A percentile compares a stretch with the other conserved stretches of the same genome.
Evolutionary conservation across 495 filamentous ascomycete species (phyloP).

Genomic region (Xylaria scruposa): DNA sequence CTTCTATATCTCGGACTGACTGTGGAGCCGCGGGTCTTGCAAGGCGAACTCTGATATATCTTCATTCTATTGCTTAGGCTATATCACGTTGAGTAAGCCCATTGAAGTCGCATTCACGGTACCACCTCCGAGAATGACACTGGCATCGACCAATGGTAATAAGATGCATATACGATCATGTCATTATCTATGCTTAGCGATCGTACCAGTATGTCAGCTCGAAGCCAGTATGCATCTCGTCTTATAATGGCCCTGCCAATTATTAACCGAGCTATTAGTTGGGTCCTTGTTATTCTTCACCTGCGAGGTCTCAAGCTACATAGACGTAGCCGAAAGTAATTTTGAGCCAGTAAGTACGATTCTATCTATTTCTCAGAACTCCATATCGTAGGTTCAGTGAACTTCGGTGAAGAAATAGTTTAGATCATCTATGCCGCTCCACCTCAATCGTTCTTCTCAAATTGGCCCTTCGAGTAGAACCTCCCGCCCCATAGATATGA

Average conservation of each 20-base stretch:
- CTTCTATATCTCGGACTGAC: background rate
- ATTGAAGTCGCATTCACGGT: constrained; percentile 9
- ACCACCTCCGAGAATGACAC: constrained; percentile 6
- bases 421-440: too few relatives aligned
- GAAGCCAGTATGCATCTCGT: background rate
- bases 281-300: background rate
- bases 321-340: background rate
- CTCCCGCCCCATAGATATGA: background rate
- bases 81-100: constrained; percentile 13
- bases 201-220: background rate
- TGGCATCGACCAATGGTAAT: background rate
- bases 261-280: background rate
- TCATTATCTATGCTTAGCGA: background rate
- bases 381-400: background rate
- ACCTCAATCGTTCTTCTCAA: background rate
- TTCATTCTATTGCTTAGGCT: constrained; percentile 17
- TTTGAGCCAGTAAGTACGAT: background rate
- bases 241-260: background rate
- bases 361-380: background rate
- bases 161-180: background rate
- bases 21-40: background rate
- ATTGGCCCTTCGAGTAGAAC: background rate
- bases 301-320: background rate
- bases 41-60: background rate
- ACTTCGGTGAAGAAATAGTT: background rate